Base-by-base conservation (phyloP, 164 flowering plant genomes). In the Chimonanthus salicifolius region DNA sequence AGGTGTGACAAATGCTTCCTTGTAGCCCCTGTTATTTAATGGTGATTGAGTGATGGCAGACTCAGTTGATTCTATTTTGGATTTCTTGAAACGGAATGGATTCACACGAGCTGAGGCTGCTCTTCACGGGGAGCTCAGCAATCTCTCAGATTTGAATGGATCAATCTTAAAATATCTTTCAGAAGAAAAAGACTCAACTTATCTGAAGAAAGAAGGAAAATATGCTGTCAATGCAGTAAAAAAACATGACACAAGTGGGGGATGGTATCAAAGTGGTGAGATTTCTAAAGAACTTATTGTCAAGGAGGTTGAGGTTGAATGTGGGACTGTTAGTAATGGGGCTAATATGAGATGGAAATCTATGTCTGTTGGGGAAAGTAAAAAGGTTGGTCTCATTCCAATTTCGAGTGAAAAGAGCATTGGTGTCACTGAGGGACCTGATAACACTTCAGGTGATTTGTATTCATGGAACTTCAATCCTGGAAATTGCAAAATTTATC, bases 21-120 rank as follows among this genome's bases (percentile, higher is more conserved):
- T 75, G 58, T 71, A 62, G 77, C 49, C 47, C 11, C 70, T 60
- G 20, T 7, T 69, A 72, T 50, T n/a, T 63, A 16, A n/a, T 9
- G 49, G 66, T 49, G 33, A 49, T 62, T 16, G 51, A 58, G 16
- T 33, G 66, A 91, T 92, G 95, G 88, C 82, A 7, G 89, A 89
- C 2, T 68, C 85, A 5, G 84, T 92, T 47, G 92, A 90, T 74
- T 82, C 82, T 50, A 86, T 94, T 69, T 76, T 94, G 76, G 92
- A 92, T 44, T 94, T 87, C 80, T 69, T 94, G 81, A 67, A 84
- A 64, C 80, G 81, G 67, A 90, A 94, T 77, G 79, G 78, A 20
- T 94, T 92, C 74, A 79, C 89, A 3, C 82, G 83, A 72, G 94
- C 97, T 2, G 98, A 94, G 84, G 93, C 94, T 70, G 98, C 98